A percentile compares a stretch with the other conserved stretches of the same genome.
Conservation (phyloP, 352 stramenopile genomes). For the Globisporangium mamillatum region DNA sequence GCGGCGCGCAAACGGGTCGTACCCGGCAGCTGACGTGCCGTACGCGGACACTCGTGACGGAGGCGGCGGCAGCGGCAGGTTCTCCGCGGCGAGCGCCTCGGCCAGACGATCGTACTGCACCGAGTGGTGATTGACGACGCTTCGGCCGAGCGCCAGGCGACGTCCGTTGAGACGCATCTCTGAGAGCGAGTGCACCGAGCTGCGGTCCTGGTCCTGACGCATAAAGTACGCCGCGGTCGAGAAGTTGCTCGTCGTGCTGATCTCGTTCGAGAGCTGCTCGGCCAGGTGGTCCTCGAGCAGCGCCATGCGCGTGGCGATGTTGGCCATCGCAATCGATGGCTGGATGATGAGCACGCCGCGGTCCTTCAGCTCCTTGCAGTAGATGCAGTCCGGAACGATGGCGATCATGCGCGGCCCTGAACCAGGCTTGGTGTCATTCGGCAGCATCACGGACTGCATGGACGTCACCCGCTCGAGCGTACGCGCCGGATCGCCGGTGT, state of each 20-base stretch:
- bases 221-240: conserved; percentile 47
- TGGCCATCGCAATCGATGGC: conserved; percentile 59
- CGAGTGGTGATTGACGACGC: conserved; percentile 64
- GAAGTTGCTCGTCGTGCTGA: conserved; percentile 23
- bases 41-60: conserved; percentile 69
- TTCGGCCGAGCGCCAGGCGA: conserved; percentile 41
- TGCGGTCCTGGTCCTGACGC: conserved; percentile 27
- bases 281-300: conserved; percentile 45
- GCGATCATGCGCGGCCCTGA: conserved; percentile 53
- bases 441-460: conserved; percentile 29
- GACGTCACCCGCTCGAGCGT: conserved; percentile 46
- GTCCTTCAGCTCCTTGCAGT: conserved; percentile 37
- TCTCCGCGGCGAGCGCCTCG: conserved; percentile 33
- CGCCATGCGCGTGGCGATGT: conserved; percentile 64
- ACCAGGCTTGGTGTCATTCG: conserved; percentile 25
- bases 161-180: conserved; percentile 39
- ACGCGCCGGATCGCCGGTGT: conserved; percentile 45
- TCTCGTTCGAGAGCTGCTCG: conserved; percentile 37
- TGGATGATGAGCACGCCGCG: conserved; percentile 56
- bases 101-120: conserved; percentile 50
- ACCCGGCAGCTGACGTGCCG: conserved; percentile 41
- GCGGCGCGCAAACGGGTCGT: conserved; percentile 49
- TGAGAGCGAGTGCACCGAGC: conserved; percentile 32
- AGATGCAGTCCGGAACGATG: conserved; percentile 37
- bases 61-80: conserved; percentile 45